phyloP scores from a whole-genome alignment of 2,329 filamentous ascomycete genomes.

The Monosporascus sp. region DNA sequence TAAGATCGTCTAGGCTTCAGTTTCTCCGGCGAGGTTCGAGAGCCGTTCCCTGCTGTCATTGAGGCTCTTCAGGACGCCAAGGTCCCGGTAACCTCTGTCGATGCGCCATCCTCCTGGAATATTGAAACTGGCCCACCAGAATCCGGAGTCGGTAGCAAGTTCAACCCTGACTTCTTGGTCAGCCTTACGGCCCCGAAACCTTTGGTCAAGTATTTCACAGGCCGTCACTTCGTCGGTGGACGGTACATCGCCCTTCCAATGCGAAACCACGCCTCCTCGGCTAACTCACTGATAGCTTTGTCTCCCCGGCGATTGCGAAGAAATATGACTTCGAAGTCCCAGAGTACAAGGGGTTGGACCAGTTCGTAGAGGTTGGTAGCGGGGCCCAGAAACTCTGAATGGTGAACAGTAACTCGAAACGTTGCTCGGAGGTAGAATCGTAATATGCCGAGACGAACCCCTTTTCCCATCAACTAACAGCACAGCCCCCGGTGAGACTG shows the following conservation, averaged over 20 bases:
- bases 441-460: neutral
- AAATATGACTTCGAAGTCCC: conserved; percentile 86
- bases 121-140: conserved; percentile 80
- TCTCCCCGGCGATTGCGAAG: conserved; percentile 69
- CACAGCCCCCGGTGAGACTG: conserved; percentile 50
- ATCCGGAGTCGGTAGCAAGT: conserved; percentile 70
- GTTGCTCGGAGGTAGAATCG: neutral
- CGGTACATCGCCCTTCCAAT: conserved; percentile 45
- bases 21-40: conserved; percentile 86
- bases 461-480: conserved; percentile 40
- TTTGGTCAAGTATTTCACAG: conserved; percentile 74
- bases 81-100: conserved; percentile 79
- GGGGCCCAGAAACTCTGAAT: conserved; percentile 48
- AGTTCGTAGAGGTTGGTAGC: conserved; percentile 70
- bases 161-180: conserved; percentile 75
- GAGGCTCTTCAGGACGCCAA: conserved; percentile 65
- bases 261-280: neutral
- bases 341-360: conserved; percentile 78
- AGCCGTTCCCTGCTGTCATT: conserved; percentile 83
- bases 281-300: conserved; percentile 54
- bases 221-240: conserved; percentile 88
- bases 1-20: conserved; percentile 62
- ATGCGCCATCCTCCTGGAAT: conserved; percentile 92
- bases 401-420: neutral
- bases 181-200: conserved; percentile 94